Evolutionary conservation across 2,329 filamentous ascomycete species (phyloP).

Genomic region (Fusarium clavum): DNA sequence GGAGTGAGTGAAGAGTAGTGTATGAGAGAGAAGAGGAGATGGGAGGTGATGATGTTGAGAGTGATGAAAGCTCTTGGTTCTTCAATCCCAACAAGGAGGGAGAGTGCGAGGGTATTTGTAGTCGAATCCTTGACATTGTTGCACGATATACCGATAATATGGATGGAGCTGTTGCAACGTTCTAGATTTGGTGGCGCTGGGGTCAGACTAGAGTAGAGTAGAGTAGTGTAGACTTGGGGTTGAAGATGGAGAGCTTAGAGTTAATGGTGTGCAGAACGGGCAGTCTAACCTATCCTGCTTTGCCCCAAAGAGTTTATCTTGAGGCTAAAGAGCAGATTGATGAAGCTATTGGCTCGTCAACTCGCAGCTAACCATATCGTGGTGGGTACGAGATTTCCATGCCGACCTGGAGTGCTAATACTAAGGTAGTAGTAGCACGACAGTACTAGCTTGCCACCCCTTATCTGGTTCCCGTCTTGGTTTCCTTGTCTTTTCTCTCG

Average conservation of each 20-base stretch:
- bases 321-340: constrained; percentile 12
- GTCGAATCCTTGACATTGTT: constrained; percentile 15
- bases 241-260: constrained; percentile 19
- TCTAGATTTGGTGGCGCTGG: constrained; percentile 37
- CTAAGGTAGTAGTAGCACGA: neutral
- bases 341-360: constrained; percentile 16
- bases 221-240: constrained; percentile 3
- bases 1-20: constrained; percentile 4
- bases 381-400: constrained; percentile 35
- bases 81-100: constrained; percentile 18
- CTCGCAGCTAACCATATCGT: constrained; percentile 17
- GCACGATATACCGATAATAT: constrained; percentile 14
- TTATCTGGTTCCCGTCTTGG: constrained; percentile 35
- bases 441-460: constrained; percentile 19
- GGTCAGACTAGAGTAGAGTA: constrained; percentile 3
- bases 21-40: constrained; percentile 1
- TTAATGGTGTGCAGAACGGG: constrained; percentile 38
- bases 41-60: constrained; percentile 20
- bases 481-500: constrained; percentile 19
- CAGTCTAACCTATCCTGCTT: constrained; percentile 30
- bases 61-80: constrained; percentile 36
- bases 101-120: constrained; percentile 33
- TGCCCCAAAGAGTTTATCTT: constrained; percentile 30
- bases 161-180: constrained; percentile 16
- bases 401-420: constrained; percentile 5